Base-by-base conservation (phyloP, 1,284 basidiomycete genomes). In the Sanguinoderma infundibulare region DNA sequence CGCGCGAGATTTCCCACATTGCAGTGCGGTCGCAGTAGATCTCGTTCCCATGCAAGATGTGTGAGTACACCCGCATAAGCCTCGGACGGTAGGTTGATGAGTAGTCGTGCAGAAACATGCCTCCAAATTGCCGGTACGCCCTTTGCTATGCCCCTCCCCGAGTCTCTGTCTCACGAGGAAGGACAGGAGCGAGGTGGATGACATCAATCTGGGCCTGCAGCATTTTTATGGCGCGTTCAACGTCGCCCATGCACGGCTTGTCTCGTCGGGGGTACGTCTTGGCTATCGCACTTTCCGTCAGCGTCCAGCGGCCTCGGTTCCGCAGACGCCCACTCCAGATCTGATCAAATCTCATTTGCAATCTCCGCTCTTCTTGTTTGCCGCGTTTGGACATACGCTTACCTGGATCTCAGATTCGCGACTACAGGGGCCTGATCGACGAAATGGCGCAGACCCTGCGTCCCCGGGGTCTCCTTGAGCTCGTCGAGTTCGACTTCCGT, bases 191-290 rank as follows among this genome's bases (percentile, higher is more conserved):
- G 91, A 93, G 74, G 83, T 92, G 7, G 91, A 93, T 73, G 91
- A 93, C 73, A 86, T 92, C 69, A 92, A 92, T 74, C 83, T 92
- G 20, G 91, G 91, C 2, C 78, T 93, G 14, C 87, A 91, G 67
- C 91, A 93, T 74, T 92, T 88, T 70, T 90, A 87, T 68, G 87
- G 86, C 6, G 81, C 86, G 55, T 93, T 92, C 74, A 83, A 92
- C 68, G 86, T 89, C 26, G 86, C 91, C 0, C 90, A 92, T 69
- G 82, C 83, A 32, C 85, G 87, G 32, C 80, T 90, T 49, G 82
- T 91, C 62, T 82, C 86, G 17, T 85, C 89, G 40, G 90, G 90
- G 50, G 90, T 91, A 70, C 71, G 87, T 79, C 58, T 62, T 40
- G 34, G 56, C 54, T 32, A 40, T 53, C n/a, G 35, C 47, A 55